A percentile compares a stretch with the other conserved stretches of the same genome.
Evolutionary conservation across 495 filamentous ascomycete genomes (phyloP).

Genomic region (Aspergillus nanangensis): DNA sequence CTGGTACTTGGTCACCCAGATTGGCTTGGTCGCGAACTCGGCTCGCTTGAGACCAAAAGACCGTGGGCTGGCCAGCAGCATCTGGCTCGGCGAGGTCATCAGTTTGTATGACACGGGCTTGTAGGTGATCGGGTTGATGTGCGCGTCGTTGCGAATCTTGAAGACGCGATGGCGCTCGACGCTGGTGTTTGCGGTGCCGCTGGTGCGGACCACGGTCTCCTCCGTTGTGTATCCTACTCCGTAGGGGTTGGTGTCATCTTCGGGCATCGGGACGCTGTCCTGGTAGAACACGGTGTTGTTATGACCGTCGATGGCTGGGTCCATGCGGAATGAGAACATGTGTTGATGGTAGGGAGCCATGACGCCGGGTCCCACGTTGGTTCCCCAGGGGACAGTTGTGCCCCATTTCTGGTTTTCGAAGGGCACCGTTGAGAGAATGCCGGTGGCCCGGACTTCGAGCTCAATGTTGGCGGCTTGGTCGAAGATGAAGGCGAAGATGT

Average conservation of each 20-base stretch:
- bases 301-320: constrained; percentile 75
- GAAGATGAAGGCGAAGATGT: constrained; percentile 80
- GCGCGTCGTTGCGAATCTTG: constrained; percentile 73
- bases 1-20: constrained; percentile 77
- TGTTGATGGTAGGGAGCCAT: constrained; percentile 81
- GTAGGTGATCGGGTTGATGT: constrained; percentile 67
- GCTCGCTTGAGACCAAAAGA: constrained; percentile 70
- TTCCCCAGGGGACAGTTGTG: constrained; percentile 67
- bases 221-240: constrained; percentile 68
- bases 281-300: constrained; percentile 67
- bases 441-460: constrained; percentile 84
- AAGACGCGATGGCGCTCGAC: constrained; percentile 63
- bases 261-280: constrained; percentile 68
- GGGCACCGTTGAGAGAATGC: constrained; percentile 79
- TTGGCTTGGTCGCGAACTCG: constrained; percentile 75
- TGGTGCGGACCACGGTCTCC: constrained; percentile 56
- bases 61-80: constrained; percentile 66
- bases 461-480: constrained; percentile 78
- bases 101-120: constrained; percentile 80
- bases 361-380: constrained; percentile 80
- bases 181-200: constrained; percentile 62
- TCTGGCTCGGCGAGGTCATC: constrained; percentile 66
- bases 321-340: constrained; percentile 84
- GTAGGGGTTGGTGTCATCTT: constrained; percentile 68
- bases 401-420: constrained; percentile 50